phyloP scores from a whole-genome alignment of 148 eudicot genomes.

The Fagopyrum tataricum region DNA sequence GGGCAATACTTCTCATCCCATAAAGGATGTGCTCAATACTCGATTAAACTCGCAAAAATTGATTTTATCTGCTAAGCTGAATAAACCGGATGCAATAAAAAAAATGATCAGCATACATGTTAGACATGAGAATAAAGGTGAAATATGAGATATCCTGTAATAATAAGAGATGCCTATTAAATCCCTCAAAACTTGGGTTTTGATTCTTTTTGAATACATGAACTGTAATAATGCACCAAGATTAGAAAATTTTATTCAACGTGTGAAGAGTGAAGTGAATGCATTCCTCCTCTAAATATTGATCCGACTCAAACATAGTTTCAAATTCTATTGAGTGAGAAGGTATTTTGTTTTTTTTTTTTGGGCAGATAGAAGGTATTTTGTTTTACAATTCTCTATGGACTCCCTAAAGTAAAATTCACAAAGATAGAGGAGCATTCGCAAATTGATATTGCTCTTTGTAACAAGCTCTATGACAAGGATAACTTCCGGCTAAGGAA shows the following conservation, averaged over 20 bases:
- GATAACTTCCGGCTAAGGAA: constrained; percentile 65
- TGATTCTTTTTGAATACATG: too few species aligned
- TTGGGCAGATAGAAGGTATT: too few species aligned
- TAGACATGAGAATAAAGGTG: background rate
- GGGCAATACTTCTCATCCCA: constrained; percentile 80
- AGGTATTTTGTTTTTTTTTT: too few species aligned
- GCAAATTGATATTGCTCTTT: constrained; percentile 51
- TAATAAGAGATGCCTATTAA: background rate
- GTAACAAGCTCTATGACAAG: constrained; percentile 76
- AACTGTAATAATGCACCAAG: background rate
- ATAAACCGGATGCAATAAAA: background rate
- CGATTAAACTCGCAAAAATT: constrained; percentile 54
- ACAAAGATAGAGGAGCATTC: background rate
- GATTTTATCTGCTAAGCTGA: constrained; percentile 45
- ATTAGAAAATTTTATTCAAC: background rate
- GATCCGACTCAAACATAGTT: background rate
- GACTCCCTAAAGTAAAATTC: background rate
- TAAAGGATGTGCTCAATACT: constrained; percentile 73
- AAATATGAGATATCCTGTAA: background rate
- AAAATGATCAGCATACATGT: background rate
- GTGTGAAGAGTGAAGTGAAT: background rate
- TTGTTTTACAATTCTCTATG: too few species aligned
- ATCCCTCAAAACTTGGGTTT: background rate
- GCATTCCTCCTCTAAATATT: background rate
- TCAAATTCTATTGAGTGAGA: background rate